Evolutionary conservation across 169 alveolate species (phyloP).

Genomic region (Ichthyophthirius multifiliis): DNA sequence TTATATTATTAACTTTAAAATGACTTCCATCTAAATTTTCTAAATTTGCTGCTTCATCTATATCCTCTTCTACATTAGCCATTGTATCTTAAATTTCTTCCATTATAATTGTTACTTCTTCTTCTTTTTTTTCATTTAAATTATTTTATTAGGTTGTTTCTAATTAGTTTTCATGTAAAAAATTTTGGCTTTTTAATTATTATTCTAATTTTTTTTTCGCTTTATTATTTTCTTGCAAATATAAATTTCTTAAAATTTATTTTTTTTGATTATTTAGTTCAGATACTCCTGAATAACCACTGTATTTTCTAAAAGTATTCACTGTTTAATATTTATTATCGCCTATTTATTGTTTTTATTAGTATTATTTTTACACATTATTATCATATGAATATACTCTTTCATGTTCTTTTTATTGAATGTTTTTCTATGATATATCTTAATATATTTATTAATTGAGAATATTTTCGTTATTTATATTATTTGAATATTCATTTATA

Average conservation of each 20-base stretch:
- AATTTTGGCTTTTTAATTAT: not conserved
- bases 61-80: not conserved
- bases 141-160: not conserved
- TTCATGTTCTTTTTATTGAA: no score
- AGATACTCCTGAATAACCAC: no score
- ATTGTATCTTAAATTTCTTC: not conserved
- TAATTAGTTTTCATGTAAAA: not conserved
- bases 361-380: not conserved
- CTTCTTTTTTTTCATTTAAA: not conserved
- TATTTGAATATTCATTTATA: no score
- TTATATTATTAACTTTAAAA: not conserved
- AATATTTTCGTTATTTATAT: no score
- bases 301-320: no score
- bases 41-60: not conserved
- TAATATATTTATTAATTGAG: no score
- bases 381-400: not conserved
- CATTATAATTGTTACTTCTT: not conserved
- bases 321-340: not conserved
- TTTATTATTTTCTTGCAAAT: not conserved
- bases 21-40: not conserved
- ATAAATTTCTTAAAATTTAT: not conserved
- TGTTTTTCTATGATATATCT: no score
- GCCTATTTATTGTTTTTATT: not conserved
- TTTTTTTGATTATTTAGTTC: not conserved
- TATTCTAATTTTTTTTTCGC: not conserved